Evolutionary conservation across 2,329 filamentous ascomycete genomes (phyloP).

Genomic region (Parascedosporium putredinis): DNA sequence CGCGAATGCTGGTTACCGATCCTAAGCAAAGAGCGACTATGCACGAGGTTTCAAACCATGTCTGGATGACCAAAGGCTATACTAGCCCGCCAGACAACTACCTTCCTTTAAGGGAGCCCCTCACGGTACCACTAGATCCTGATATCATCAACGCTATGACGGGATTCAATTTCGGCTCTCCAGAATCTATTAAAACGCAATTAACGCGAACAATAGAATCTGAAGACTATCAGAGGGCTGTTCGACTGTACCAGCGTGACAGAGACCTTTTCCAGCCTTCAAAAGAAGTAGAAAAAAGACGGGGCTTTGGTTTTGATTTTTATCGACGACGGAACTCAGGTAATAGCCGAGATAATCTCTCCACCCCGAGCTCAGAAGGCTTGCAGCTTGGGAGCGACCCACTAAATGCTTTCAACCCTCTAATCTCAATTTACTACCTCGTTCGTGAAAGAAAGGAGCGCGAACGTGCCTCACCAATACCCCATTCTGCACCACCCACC

Average conservation of each 20-base stretch:
- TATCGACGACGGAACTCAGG: constrained; percentile 90
- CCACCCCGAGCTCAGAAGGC: constrained; percentile 74
- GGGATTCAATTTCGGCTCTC: constrained; percentile 89
- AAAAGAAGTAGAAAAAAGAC: constrained; percentile 67
- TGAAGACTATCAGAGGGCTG: constrained; percentile 81
- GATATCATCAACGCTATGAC: constrained; percentile 89
- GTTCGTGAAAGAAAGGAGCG: constrained; percentile 90
- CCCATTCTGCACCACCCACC: constrained; percentile 19
- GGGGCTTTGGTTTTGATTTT: constrained; percentile 86
- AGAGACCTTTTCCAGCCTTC: constrained; percentile 46
- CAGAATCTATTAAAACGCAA: constrained; percentile 72
- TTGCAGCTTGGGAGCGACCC: constrained; percentile 76
- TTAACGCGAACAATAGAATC: constrained; percentile 82
- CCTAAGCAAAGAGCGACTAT: constrained; percentile 78
- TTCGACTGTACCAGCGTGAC: constrained; percentile 60
- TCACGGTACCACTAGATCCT: constrained; percentile 73
- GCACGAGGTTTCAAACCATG: constrained; percentile 85
- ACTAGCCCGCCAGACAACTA: constrained; percentile 80
- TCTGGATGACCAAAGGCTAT: constrained; percentile 93
- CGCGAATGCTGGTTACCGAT: constrained; percentile 91
- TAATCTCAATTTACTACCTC: constrained; percentile 90
- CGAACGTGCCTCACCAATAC: constrained; percentile 37
- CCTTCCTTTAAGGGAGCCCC: constrained; percentile 69
- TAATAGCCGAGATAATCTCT: constrained; percentile 78
- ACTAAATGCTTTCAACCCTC: constrained; percentile 82